Evolutionary conservation across 805 yeast species (phyloP).

Genomic region (Peterozyma xylosa): DNA sequence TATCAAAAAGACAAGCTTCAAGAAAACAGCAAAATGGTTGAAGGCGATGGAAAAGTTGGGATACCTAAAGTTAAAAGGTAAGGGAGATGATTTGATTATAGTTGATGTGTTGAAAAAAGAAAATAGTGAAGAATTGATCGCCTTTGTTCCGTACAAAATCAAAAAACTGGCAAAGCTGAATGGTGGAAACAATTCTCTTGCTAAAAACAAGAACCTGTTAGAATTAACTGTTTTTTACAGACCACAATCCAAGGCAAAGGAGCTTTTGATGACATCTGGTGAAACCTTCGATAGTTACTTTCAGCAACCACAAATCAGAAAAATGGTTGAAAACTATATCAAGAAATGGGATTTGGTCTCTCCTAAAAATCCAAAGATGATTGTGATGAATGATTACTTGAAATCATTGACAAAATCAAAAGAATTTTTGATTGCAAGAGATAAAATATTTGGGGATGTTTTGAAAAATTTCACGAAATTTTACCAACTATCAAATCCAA

Average conservation of each 20-base stretch:
- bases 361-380: slow-evolving; percentile 40
- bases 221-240: slow-evolving; percentile 39
- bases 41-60: slow-evolving; percentile 80
- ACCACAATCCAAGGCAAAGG: slow-evolving; percentile 44
- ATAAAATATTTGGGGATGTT: slow-evolving; percentile 35
- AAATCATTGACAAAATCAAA: slow-evolving; percentile 29
- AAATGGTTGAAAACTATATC: slow-evolving; percentile 49
- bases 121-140: slow-evolving; percentile 39
- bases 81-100: slow-evolving; percentile 72
- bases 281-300: slow-evolving; percentile 33
- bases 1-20: slow-evolving; percentile 82
- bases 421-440: slow-evolving; percentile 30
- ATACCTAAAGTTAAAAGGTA: slow-evolving; percentile 67
- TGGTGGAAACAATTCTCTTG: slow-evolving; percentile 1
- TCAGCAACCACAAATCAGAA: slow-evolving; percentile 46
- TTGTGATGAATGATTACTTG: slow-evolving; percentile 50
- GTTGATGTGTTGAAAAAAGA: slow-evolving; percentile 38
- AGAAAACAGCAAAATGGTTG: slow-evolving; percentile 76
- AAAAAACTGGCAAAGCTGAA: slow-evolving; percentile 12
- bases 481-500: slow-evolving; percentile 29
- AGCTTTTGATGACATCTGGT: slow-evolving; percentile 6
- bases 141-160: slow-evolving; percentile 59
- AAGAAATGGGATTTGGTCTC: slow-evolving; percentile 41
- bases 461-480: slow-evolving; percentile 40
- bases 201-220: slow-evolving; percentile 14